Evolutionary conservation across 345 rosid species (phyloP), one percentile per base, ranked within the genome.

Genomic region (Acer saccharum): DNA sequence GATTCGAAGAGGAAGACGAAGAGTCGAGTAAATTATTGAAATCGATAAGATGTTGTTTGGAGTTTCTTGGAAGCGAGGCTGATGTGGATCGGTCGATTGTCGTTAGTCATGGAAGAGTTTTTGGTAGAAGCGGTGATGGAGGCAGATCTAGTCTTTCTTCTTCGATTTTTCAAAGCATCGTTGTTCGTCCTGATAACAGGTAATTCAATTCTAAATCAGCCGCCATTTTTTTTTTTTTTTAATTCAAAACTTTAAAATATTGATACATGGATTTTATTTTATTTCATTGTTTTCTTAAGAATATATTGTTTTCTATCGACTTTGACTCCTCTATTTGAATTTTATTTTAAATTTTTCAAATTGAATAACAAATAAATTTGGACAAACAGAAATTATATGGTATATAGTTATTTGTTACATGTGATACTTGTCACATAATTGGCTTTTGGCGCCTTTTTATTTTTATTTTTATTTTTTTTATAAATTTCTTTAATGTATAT

Each of bases 161-260:
- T 13, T 43, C 72, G 1, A 3, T 60, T 1, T 6, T 21, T 10
- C 76, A 6, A 2, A 27, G 66, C 20, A 75, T 5, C 0, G 72
- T 83, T 17, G 46, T 87, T 67, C 86, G 14, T 14, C 88, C 86
- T 18, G 82, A 79, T 14, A 66, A 77, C 23, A 27, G 85, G 90
- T 87, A 54, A 54, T 54, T 16, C 58, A 54, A 14, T 50, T 50
- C 55, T 11, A 3, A 11, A 54, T 6, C n/a, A 54, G 6, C 58
- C 58, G n/a, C 58, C 58, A 14, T 54, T 54, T 54, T 16, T 54
- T 16, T 3, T 0, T 50, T 12, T 16, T 54, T 0, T 16, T 52
- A 2, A 46, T 46, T 46, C 50, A 11, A 9, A 46, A 46, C 50
- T 46, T 46, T 10, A 9, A 46, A 10, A 46, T 46, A 2, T 46